Base-by-base conservation (phyloP, 371 early-diverging fungal species). In the Mortierella sp. region DNA sequence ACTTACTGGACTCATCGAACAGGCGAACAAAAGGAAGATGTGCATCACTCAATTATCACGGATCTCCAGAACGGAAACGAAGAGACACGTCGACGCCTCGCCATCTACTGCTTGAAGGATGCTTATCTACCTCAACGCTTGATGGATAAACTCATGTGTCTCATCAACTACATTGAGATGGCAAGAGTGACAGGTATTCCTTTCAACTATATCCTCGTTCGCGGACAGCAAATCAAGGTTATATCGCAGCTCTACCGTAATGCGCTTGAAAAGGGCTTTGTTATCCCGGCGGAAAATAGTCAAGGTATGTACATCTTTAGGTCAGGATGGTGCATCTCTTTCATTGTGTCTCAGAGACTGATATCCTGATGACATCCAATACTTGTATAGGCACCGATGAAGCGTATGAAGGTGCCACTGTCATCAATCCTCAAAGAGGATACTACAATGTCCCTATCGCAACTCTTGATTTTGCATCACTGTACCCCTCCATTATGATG, bases 401-500 rank as follows among this genome's bases (percentile, higher is more conserved):
- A 50, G 91, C 90, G 54, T 99, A 96, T 76, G 98, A 98, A 81
- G 99, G 99, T 44, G 99, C 99, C 14, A 98, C 94, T 13, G 99
- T 99, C 40, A 98, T 99, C 82, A 99, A 99, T 49, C 99, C 99
- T 25, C 86, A 88, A 47, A 94, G 89, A 69, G 99, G 99, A 12
- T 99, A 94, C 71, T 99, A 99, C 78, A 91, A 94, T 57, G 83
- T 88, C 4, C 99, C 99, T 2, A 97, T 99, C 66, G 96, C 99
- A 9, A 99, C 99, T 0, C 88, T 99, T 22, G 99, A 99, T 90
- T 99, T 99, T 83, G 94, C 93, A 0, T 99, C 99, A 0, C 88
- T 99, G 79, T 99, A 99, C 82, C 99, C 99, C 12, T 98, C 99
- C 12, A 99, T 99, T 72, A 99, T 99, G 97, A 99, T 99, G 91